phyloP scores from a whole-genome alignment of 495 filamentous ascomycete genomes.

The Staphylotrichum longicolle region DNA sequence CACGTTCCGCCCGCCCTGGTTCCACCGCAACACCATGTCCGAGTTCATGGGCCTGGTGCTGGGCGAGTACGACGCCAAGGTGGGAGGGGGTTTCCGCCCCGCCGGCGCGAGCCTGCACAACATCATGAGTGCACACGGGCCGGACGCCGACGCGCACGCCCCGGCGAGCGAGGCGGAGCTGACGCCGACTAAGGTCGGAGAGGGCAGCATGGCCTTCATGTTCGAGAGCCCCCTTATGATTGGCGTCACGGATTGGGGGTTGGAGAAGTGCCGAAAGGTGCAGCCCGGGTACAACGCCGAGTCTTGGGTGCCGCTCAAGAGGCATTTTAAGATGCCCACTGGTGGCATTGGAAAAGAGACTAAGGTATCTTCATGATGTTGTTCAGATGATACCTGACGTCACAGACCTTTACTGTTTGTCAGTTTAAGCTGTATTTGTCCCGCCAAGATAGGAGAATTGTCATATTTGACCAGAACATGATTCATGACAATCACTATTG shows the following conservation, averaged over 20 bases:
- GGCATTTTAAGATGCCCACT: too few relatives aligned
- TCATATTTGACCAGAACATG: too few relatives aligned
- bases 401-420: too few relatives aligned
- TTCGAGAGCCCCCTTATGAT: constrained; percentile 75
- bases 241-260: constrained; percentile 87
- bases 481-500: too few relatives aligned
- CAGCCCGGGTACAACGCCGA: constrained; percentile 62
- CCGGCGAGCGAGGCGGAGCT: constrained; percentile 58
- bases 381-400: too few relatives aligned
- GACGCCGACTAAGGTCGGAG: constrained; percentile 53
- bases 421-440: too few relatives aligned
- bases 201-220: constrained; percentile 65
- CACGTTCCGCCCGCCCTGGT: constrained; percentile 82
- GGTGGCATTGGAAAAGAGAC: too few relatives aligned
- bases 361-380: too few relatives aligned
- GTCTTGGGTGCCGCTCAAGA: too few relatives aligned
- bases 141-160: constrained; percentile 62
- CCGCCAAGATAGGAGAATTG: too few relatives aligned
- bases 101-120: constrained; percentile 58
- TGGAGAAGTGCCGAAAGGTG: constrained; percentile 79
- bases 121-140: constrained; percentile 60
- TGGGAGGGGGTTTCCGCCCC: constrained; percentile 57
- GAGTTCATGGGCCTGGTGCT: constrained; percentile 75
- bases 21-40: constrained; percentile 82
- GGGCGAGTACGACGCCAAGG: constrained; percentile 60